Base-by-base conservation (phyloP, 331 rosid genomes). In the Cydonia oblonga region DNA sequence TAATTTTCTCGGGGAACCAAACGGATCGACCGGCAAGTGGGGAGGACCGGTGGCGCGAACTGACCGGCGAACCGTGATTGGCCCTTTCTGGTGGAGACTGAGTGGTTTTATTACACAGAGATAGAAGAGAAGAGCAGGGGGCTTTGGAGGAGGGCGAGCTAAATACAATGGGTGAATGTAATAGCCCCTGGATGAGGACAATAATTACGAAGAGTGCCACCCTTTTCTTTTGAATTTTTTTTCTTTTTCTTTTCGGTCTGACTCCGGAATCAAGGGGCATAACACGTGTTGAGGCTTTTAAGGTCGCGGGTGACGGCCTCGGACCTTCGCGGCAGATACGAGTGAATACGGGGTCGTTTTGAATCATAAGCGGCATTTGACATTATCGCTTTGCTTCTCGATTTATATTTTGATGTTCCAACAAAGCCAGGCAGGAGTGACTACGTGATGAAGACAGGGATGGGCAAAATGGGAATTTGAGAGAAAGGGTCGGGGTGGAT, bases 281-380 rank as follows among this genome's bases (percentile, higher is more conserved):
- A 54, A 44, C 89, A 82, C 85, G 85, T 82, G 89, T 77, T 85
- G 74, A 30, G 70, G 75, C 71, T 78, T 81, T 58, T 30, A 69
- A 81, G 66, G 69, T 38, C 10, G 30, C 26, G 49, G 73, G 24
- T 35, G 73, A 35, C 26, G 42, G 53, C 71, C 32, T 60, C 38
- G 32, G 64, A 28, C 68, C 49, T 76, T 66, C 49, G 51, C 18
- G 46, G 70, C 18, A 30, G 66, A 25, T 20, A 29, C 38, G 40
- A 1, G 18, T 10, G 20, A 10, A 5, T 14, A 76, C 72, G 84
- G 72, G 44, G 81, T 72, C 81, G 84, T 60, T 66, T 40, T 1
- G 58, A 2, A 4, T 15, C 2, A 11, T 5, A 25, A 3, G 8
- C 5, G 6, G 24, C 42, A 4, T 35, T 18, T 23, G n/a, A 5